These are phyloP conservation scores for Didymella segeticola DNA, from an alignment of 2,329 filamentous ascomycete genomes.

Conservation along the genomic window DNA sequence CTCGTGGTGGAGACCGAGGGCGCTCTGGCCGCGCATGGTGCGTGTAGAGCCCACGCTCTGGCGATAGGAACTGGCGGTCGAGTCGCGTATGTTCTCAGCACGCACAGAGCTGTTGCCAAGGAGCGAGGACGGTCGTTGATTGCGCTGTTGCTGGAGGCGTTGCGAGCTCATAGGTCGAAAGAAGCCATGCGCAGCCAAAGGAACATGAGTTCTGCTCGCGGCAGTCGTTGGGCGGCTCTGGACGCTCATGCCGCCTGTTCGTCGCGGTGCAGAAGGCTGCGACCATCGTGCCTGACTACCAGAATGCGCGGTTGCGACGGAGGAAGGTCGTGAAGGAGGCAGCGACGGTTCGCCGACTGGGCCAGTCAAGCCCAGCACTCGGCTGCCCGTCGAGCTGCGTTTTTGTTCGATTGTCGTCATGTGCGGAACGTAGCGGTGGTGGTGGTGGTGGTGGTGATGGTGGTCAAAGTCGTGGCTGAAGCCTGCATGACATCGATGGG, in stretches of 20 bases:
- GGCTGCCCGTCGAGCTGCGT: slow-evolving; percentile 45
- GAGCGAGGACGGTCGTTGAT: slow-evolving; percentile 58
- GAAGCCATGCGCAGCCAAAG: slow-evolving; percentile 88
- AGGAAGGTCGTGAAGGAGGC: slow-evolving; percentile 56
- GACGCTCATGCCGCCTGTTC: slow-evolving; percentile 46
- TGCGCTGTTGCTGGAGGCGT: slow-evolving; percentile 87
- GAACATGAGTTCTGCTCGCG: slow-evolving; percentile 84
- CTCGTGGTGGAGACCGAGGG: slow-evolving; percentile 46
- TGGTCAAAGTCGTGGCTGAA: slow-evolving; percentile 35
- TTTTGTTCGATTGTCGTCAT: slow-evolving; percentile 44
- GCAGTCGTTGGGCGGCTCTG: slow-evolving; percentile 65
- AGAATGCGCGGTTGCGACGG: slow-evolving; percentile 49
- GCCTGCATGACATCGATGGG: slow-evolving; percentile 43
- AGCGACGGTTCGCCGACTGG: slow-evolving; percentile 57
- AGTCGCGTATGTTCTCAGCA: slow-evolving; percentile 39
- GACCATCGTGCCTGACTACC: slow-evolving; percentile 59
- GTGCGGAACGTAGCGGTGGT: slow-evolving; percentile 37
- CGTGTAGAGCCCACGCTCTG: slow-evolving; percentile 48
- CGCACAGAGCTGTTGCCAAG: slow-evolving; percentile 45
- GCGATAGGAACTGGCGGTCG: slow-evolving; percentile 44
- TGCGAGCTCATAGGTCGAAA: slow-evolving; percentile 97
- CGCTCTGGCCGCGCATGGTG: slow-evolving; percentile 37
- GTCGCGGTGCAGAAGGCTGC: slow-evolving; percentile 63
- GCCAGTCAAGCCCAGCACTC: slow-evolving; percentile 51
- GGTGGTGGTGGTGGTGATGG: slow-evolving; percentile 33